These are phyloP conservation scores for Syzygium aqueum DNA, from an alignment of 345 rosid genomes.

Conservation along the genomic window DNA sequence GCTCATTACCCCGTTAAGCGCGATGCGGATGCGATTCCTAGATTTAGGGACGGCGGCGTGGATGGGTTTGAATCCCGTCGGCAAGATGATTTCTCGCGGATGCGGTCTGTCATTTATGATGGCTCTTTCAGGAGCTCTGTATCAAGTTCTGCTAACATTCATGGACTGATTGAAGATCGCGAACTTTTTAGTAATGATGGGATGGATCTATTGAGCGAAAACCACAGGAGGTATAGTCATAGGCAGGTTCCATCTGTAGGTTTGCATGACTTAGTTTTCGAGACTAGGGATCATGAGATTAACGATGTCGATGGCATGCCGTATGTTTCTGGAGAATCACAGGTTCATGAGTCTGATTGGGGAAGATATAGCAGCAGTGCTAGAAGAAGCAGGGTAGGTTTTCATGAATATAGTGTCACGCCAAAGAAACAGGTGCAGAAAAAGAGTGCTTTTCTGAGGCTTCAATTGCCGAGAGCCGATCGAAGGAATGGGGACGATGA, in stretches of 20 bases:
- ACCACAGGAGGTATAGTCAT: conserved; percentile 23
- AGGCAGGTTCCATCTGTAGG: conserved; percentile 15
- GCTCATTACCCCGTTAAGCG: conserved; percentile 14
- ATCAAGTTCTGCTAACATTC: conserved; percentile 16
- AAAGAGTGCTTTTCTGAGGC: conserved; percentile 84
- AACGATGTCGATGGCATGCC: conserved; percentile 16
- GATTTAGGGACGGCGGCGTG: conserved; percentile 34
- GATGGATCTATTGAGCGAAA: conserved; percentile 21
- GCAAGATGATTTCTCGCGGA: conserved; percentile 23
- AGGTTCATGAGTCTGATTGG: conserved; percentile 24
- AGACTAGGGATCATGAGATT: conserved; percentile 9
- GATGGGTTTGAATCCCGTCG: conserved; percentile 21
- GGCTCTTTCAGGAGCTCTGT: conserved; percentile 34
- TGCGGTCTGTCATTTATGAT: background rate
- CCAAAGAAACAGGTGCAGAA: conserved; percentile 60
- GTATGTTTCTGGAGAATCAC: conserved; percentile 17
- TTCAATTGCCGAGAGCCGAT: conserved; percentile 41
- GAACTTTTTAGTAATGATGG: conserved; percentile 15
- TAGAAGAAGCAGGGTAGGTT: conserved; percentile 42
- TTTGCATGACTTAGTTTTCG: conserved; percentile 9
- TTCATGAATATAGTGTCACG: conserved; percentile 31
- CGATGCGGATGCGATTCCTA: conserved; percentile 31
- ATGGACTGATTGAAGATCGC: conserved; percentile 11
- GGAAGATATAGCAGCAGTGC: conserved; percentile 31
- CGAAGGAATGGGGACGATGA: conserved; percentile 46